Evolutionary conservation across 768 basidiomycete genomes (phyloP).

Genomic region (Russula griseocarnosa): DNA sequence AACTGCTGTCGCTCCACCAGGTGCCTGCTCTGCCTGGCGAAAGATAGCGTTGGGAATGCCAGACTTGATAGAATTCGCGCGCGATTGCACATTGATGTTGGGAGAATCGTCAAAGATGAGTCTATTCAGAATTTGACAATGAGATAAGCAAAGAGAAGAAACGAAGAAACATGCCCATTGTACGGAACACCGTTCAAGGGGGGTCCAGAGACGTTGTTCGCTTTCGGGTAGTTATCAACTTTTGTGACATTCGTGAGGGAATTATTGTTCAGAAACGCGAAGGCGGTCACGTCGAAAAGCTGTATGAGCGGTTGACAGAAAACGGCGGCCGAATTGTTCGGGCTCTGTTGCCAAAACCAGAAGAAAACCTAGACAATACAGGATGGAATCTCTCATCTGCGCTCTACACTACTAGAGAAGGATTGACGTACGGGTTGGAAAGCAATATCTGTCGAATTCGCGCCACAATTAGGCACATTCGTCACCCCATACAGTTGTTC

Average conservation of each 20-base stretch:
- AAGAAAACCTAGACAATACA: slow-evolving; percentile 48
- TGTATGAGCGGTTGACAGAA: slow-evolving; percentile 56
- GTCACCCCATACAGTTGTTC: slow-evolving; percentile 50
- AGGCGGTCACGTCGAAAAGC: slow-evolving; percentile 42
- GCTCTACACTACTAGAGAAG: not conserved
- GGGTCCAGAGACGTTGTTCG: slow-evolving; percentile 52
- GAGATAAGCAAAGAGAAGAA: not conserved
- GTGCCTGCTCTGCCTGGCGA: slow-evolving; percentile 43
- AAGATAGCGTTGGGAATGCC: slow-evolving; percentile 61
- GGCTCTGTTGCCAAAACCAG: slow-evolving; percentile 50
- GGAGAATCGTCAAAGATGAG: slow-evolving; percentile 26
- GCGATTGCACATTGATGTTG: slow-evolving; percentile 48
- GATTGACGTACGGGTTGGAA: slow-evolving; percentile 40
- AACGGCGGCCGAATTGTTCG: slow-evolving; percentile 39
- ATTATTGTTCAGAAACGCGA: slow-evolving; percentile 43
- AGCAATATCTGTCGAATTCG: slow-evolving; percentile 34
- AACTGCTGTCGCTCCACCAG: slow-evolving; percentile 41
- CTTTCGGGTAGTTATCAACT: slow-evolving; percentile 32
- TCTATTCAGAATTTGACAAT: slow-evolving; percentile 6
- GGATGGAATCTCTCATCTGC: not conserved
- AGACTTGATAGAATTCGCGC: slow-evolving; percentile 47
- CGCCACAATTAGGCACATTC: slow-evolving; percentile 37
- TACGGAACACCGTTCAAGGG: slow-evolving; percentile 47
- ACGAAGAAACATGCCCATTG: slow-evolving; percentile 48
- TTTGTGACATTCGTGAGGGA: slow-evolving; percentile 40